A percentile compares a stretch with the other conserved stretches of the same genome.
Evolutionary conservation across 2,329 filamentous ascomycete genomes (phyloP).

Genomic region (Emmonsiellopsis sp.): DNA sequence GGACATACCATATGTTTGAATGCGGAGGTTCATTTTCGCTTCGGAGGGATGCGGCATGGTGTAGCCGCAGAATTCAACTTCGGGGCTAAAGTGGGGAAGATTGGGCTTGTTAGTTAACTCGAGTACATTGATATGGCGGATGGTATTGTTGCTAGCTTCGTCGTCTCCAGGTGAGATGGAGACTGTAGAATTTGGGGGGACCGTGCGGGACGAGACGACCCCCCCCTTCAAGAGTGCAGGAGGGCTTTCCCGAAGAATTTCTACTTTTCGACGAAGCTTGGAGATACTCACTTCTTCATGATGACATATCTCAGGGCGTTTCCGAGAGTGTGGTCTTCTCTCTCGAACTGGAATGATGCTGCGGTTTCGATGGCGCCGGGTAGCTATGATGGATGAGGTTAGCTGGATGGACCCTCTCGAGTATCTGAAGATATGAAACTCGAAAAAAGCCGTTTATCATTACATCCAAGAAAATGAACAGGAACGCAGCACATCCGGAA

Average conservation of each 20-base stretch:
- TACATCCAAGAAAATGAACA: background rate
- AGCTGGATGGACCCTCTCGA: background rate
- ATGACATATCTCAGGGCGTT: conserved; percentile 92
- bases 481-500: no score
- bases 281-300: conserved; percentile 79
- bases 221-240: no score
- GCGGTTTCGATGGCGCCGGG: conserved; percentile 75
- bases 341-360: conserved; percentile 87
- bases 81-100: conserved; percentile 51
- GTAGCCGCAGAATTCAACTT: conserved; percentile 97
- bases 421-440: no score
- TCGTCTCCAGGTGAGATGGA: no score
- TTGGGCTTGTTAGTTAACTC: background rate
- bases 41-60: conserved; percentile 96
- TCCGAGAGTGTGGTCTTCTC: conserved; percentile 90
- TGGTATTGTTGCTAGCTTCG: no score
- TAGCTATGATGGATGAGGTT: conserved; percentile 44
- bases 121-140: background rate
- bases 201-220: no score
- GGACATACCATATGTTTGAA: conserved; percentile 83
- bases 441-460: no score
- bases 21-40: conserved; percentile 90
- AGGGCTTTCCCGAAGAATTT: no score
- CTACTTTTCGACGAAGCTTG: no score
- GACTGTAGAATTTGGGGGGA: no score